phyloP scores from a whole-genome alignment of 257 asterid genomes.

The Scutellaria baicalensis region DNA sequence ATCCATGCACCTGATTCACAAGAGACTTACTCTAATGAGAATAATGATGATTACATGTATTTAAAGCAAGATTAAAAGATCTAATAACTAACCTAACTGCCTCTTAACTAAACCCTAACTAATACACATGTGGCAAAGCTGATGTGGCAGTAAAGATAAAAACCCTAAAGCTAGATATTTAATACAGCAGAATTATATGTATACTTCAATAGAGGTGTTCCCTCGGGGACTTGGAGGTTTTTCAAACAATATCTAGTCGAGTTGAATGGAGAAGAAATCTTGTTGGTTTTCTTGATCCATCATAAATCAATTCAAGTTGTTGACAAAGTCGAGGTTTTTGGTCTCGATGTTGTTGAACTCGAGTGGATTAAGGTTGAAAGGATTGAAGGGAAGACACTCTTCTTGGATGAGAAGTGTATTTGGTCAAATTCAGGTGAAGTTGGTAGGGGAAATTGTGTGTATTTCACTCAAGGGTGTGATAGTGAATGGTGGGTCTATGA shows the following conservation, averaged over 20 bases:
- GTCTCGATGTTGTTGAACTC: neutral
- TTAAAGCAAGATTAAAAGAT: too few relatives aligned
- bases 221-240: slow-evolving; percentile 10
- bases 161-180: too few relatives aligned
- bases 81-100: too few relatives aligned
- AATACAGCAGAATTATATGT: too few relatives aligned
- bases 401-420: slow-evolving; percentile 12
- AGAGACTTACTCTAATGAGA: too few relatives aligned
- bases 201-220: too few relatives aligned
- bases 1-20: too few relatives aligned
- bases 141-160: too few relatives aligned
- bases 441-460: slow-evolving; percentile 27
- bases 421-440: slow-evolving; percentile 17
- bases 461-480: slow-evolving; percentile 7
- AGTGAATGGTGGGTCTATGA: slow-evolving; percentile 27
- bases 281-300: neutral
- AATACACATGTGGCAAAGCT: too few relatives aligned
- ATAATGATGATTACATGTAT: too few relatives aligned
- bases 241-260: slow-evolving; percentile 21
- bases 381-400: slow-evolving; percentile 17
- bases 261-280: slow-evolving; percentile 4
- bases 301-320: neutral
- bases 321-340: neutral
- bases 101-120: too few relatives aligned
- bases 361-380: slow-evolving; percentile 10